These are phyloP conservation scores for Pichia cephalocereana DNA, from an alignment of 805 yeast genomes.

Conservation along the genomic window DNA sequence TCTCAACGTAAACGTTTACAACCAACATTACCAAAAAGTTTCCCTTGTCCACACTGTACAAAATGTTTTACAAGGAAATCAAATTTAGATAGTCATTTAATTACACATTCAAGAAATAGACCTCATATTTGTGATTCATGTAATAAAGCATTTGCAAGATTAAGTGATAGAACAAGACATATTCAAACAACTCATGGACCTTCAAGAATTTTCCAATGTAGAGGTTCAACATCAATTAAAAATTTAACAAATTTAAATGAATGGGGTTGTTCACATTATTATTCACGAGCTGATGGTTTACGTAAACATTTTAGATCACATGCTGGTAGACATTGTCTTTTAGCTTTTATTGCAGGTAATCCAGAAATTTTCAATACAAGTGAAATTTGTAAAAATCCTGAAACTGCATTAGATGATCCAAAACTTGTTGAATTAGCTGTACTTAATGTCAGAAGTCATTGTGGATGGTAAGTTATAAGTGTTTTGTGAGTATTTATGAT, in stretches of 20 bases:
- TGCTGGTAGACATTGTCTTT: conserved; percentile 7
- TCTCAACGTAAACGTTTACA: neutral
- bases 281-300: conserved; percentile 8
- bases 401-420: neutral
- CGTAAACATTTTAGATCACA: conserved; percentile 6
- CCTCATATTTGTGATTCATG: conserved; percentile 6
- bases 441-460: conserved; percentile 6
- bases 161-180: conserved; percentile 6
- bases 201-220: conserved; percentile 5
- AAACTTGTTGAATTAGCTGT: conserved; percentile 2
- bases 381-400: no score
- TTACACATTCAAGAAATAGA: conserved; percentile 2
- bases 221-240: neutral
- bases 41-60: conserved; percentile 1
- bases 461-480: conserved; percentile 5
- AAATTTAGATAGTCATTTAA: conserved; percentile 7
- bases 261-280: conserved; percentile 10
- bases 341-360: neutral
- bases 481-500: no score
- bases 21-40: neutral
- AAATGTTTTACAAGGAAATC: conserved; percentile 7
- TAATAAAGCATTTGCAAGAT: conserved; percentile 7
- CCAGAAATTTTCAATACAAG: neutral
- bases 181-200: conserved; percentile 4
- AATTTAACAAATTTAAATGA: conserved; percentile 1